A percentile compares a stretch with the other conserved stretches of the same genome.
phyloP scores from a whole-genome alignment of 129 eudicot genomes.

The Calendula officinalis region DNA sequence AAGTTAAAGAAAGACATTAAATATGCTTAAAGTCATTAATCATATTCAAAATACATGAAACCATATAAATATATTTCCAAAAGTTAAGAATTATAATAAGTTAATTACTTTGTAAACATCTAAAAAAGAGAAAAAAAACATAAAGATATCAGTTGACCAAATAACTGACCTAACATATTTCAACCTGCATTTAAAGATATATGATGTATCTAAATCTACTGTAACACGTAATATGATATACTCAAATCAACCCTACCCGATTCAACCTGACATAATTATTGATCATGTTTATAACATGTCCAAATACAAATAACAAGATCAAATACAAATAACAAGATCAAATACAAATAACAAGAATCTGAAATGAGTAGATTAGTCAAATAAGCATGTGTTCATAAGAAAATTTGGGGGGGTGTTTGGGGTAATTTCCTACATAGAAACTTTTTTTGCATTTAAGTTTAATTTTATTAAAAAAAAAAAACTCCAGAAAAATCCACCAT shows the following conservation, averaged over 20 bases:
- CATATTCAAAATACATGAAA: too few relatives aligned
- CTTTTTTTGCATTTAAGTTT: neutral
- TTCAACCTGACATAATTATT: neutral
- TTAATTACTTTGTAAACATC: too few relatives aligned
- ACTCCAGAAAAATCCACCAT: constrained; percentile 32
- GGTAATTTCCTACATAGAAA: constrained; percentile 11
- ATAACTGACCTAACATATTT: too few relatives aligned
- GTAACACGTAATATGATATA: too few relatives aligned
- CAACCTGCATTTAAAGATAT: too few relatives aligned
- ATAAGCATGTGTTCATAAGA: constrained; percentile 13
- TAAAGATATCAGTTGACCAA: too few relatives aligned
- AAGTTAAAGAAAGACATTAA: too few relatives aligned
- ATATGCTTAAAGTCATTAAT: too few relatives aligned
- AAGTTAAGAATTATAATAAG: too few relatives aligned
- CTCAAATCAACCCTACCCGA: neutral
- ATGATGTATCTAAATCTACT: too few relatives aligned
- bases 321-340: neutral
- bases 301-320: neutral
- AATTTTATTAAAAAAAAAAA: constrained; percentile 4
- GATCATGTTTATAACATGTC: neutral
- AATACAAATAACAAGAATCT: neutral
- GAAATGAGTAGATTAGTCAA: neutral
- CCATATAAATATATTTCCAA: too few relatives aligned
- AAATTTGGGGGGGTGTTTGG: neutral
- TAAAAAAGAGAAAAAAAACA: too few relatives aligned